Evolutionary conservation across 2,329 filamentous ascomycete genomes (phyloP), one percentile per base, ranked within the genome.

Genomic region (Hortaea werneckii): DNA sequence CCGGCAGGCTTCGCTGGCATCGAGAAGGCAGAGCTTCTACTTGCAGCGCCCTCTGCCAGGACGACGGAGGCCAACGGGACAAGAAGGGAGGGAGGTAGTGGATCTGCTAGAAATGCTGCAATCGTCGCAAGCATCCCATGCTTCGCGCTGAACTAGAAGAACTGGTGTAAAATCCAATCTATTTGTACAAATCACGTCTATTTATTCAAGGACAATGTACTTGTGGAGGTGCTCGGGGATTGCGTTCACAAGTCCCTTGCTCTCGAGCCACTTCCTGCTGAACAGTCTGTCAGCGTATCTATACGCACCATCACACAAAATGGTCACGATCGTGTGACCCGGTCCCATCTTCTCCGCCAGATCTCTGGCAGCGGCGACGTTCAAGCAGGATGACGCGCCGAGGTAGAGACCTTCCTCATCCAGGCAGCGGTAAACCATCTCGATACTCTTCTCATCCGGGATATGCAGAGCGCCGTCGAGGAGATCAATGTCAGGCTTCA

Each of bases 341-440:
- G 80, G 83, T 29, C 92, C 92, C 50, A 98, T 70, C 69, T 86
- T 87, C 75, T 92, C 81, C 0, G 92, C 92, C 29, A 95, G 83
- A 68, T 96, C 87, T 70, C 90, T 87, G 11, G 92, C 92, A 1
- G 92, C 92, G 5, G 90, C 92, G 10, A 98, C 92, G 63, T 98
- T 98, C 59, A 98, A 72, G 48, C 87, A 85, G 26, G 87, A 94
- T 69, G 87, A 95, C 34, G 92, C 92, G 51, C 92, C 92, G 2
- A 98, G 76, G 65, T 98, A 98, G 43, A 98, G 70, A 1, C 92
- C 92, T 65, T 98, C 92, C 68, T 96, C 88, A 60, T 96, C 89
- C 52, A 98, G 73, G 62, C 90, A 95, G 53, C 90, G 76, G 71
- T 96, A 98, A 38, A 98, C 87, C 92, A 95, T 96, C 68, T 86